These are phyloP conservation scores for Brasilioporus rufonigricans DNA, from an alignment of 768 basidiomycete species.

Conservation along the genomic window DNA sequence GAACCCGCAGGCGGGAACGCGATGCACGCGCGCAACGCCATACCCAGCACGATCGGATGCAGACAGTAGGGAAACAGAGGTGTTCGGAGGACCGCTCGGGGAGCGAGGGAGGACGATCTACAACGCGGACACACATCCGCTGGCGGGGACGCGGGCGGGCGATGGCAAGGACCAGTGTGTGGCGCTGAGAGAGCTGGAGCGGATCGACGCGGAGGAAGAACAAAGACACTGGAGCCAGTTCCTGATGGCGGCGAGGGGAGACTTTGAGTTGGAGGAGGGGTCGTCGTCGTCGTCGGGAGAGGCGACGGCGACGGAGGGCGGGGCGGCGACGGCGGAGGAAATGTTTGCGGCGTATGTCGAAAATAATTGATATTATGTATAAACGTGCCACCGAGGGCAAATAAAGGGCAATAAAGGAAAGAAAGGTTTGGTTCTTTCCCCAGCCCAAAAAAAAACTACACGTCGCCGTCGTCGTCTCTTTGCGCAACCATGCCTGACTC, in stretches of 20 bases:
- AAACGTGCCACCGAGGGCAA: conserved; percentile 36
- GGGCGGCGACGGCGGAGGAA: conserved; percentile 13
- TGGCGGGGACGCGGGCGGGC: background rate
- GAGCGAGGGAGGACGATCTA: conserved; percentile 33
- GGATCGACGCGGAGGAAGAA: conserved; percentile 26
- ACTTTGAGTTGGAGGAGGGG: background rate
- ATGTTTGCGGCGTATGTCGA: conserved; percentile 44
- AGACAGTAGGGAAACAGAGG: background rate
- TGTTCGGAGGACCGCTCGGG: background rate
- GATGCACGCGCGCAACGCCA: background rate
- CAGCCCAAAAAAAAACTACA: conserved; percentile 42
- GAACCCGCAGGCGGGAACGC: conserved; percentile 19
- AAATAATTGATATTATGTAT: conserved; percentile 5
- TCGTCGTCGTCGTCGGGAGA: background rate
- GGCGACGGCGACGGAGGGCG: background rate
- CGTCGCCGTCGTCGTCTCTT: conserved; percentile 26
- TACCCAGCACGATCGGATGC: background rate
- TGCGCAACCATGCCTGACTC: conserved; percentile 63
- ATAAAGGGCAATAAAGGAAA: conserved; percentile 28
- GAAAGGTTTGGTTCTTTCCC: conserved; percentile 31
- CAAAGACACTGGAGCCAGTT: conserved; percentile 2
- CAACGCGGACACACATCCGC: conserved; percentile 3
- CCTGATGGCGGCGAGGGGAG: conserved; percentile 3
- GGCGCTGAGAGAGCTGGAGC: conserved; percentile 7
- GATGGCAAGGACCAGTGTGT: background rate